phyloP scores from a whole-genome alignment of 192 early-diverging fungal genomes.

The Funneliformis mosseae region DNA sequence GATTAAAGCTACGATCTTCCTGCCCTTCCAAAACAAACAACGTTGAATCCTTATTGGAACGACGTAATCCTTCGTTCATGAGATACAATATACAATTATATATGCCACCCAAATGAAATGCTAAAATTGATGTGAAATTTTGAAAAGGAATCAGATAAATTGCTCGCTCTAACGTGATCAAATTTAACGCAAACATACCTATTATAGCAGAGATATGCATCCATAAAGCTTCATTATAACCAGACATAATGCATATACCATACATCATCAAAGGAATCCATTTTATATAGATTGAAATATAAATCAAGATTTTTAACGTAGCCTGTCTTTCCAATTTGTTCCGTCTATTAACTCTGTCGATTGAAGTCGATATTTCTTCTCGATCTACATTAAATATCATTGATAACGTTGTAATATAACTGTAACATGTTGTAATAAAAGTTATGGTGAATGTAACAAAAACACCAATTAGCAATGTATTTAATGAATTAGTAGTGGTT shows the following conservation, averaged over 20 bases:
- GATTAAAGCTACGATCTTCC: background rate
- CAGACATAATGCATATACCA: background rate
- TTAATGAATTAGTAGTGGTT: background rate
- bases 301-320: slow-evolving; percentile 6
- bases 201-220: background rate
- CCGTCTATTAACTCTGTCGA: slow-evolving; percentile 1
- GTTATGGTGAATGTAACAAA: background rate
- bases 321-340: slow-evolving; percentile 14
- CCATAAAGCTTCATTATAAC: background rate
- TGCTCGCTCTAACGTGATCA: background rate
- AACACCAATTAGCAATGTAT: background rate
- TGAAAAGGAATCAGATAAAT: background rate
- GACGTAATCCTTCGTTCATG: background rate
- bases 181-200: background rate
- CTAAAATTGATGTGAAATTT: background rate
- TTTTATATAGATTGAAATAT: slow-evolving; percentile 5
- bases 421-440: background rate
- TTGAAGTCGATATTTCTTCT: background rate
- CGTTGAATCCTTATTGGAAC: background rate
- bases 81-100: background rate
- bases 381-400: slow-evolving; percentile 18
- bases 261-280: background rate
- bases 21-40: background rate
- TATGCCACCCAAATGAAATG: background rate
- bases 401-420: background rate